phyloP scores from a whole-genome alignment of 495 filamentous ascomycete species.

The Penicillium ochrochloron region DNA sequence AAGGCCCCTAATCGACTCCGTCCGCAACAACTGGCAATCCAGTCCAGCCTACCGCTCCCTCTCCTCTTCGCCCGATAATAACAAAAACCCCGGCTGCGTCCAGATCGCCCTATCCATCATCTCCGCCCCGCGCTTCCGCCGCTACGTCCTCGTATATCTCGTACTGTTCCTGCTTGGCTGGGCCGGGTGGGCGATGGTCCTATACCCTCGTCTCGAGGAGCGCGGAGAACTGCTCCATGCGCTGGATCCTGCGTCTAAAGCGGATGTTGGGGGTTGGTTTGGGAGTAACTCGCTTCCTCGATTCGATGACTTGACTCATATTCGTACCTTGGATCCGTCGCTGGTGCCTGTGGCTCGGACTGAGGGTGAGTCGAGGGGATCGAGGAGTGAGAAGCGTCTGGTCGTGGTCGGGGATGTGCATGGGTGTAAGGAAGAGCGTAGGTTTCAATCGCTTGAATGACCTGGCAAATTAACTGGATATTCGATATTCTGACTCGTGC shows the following conservation, averaged over 20 bases:
- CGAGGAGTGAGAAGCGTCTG: conserved; percentile 51
- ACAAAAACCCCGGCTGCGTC: conserved; percentile 32
- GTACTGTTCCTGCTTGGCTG: conserved; percentile 41
- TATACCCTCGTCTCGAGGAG: conserved; percentile 49
- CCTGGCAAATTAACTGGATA: no score
- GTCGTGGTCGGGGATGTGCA: conserved; percentile 90
- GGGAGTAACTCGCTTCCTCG: conserved; percentile 53
- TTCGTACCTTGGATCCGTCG: conserved; percentile 43
- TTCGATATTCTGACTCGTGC: background rate
- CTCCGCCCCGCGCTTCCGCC: conserved; percentile 52
- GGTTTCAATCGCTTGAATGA: conserved; percentile 27
- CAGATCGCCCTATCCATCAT: conserved; percentile 41
- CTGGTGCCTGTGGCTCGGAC: conserved; percentile 35
- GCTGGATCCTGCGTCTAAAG: conserved; percentile 42
- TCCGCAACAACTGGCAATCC: conserved; percentile 53
- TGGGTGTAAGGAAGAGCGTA: conserved; percentile 72
- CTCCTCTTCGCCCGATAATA: conserved; percentile 23
- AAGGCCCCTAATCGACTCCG: conserved; percentile 50
- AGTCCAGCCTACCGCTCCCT: conserved; percentile 28
- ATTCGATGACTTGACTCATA: conserved; percentile 54
- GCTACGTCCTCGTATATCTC: conserved; percentile 51
- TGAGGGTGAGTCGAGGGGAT: conserved; percentile 12
- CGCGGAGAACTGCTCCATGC: conserved; percentile 38
- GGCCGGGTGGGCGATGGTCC: conserved; percentile 45
- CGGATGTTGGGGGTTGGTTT: conserved; percentile 45